Evolutionary conservation across 1,284 basidiomycete species (phyloP).

Genomic region (Paramarasmius palmivorus): DNA sequence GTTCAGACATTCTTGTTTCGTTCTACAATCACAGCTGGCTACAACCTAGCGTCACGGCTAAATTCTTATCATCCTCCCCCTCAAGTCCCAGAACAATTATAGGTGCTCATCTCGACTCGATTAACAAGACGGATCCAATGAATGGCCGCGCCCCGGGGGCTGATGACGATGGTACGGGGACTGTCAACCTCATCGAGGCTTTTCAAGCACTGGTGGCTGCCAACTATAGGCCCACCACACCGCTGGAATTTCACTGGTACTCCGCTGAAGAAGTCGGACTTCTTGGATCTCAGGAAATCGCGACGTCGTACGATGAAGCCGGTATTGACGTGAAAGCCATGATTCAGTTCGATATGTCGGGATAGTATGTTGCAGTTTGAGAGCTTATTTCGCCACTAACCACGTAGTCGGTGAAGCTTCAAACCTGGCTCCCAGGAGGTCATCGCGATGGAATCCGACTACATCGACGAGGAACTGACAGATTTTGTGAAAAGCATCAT

Average conservation of each 20-base stretch:
- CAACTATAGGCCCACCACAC: constrained; percentile 40
- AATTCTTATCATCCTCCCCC: neutral
- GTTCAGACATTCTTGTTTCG: neutral
- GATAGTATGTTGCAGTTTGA: constrained; percentile 6
- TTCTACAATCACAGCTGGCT: neutral
- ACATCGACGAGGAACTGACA: neutral
- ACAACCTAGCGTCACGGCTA: neutral
- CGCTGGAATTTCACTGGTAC: constrained; percentile 60
- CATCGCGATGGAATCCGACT: neutral
- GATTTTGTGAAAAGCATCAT: neutral
- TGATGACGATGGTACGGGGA: constrained; percentile 33
- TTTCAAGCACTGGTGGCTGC: constrained; percentile 45
- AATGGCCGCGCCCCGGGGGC: constrained; percentile 37
- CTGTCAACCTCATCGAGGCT: constrained; percentile 45
- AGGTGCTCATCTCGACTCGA: constrained; percentile 37
- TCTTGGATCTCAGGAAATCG: constrained; percentile 54
- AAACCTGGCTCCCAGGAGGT: neutral
- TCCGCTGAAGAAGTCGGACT: constrained; percentile 55
- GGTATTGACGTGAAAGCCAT: constrained; percentile 44
- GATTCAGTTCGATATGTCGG: constrained; percentile 15
- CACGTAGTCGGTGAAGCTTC: neutral
- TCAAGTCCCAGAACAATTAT: constrained; percentile 35
- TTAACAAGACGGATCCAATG: constrained; percentile 3
- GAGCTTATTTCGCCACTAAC: neutral
- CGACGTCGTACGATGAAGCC: constrained; percentile 42